Evolutionary conservation across 352 stramenopile genomes (phyloP).

Genomic region (Pythium aquatile): DNA sequence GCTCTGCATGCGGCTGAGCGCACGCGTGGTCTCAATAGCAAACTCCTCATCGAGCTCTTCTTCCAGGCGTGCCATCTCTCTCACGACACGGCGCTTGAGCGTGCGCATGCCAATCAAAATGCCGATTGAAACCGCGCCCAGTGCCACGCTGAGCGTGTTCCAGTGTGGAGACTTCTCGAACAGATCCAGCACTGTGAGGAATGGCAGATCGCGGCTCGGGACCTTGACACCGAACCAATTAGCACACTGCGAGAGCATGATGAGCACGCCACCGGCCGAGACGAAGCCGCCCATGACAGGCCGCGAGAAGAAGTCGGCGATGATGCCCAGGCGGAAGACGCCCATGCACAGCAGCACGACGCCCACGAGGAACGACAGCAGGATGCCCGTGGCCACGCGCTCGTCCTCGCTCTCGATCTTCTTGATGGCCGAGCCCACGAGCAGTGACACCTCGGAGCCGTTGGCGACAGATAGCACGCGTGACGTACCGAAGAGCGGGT

Average conservation of each 20-base stretch:
- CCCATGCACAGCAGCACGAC: conserved; percentile 76
- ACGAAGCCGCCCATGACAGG: conserved; percentile 92
- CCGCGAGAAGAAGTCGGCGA: conserved; percentile 88
- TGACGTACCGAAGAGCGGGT: conserved; percentile 80
- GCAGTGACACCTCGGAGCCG: conserved; percentile 63
- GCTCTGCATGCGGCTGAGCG: conserved; percentile 26
- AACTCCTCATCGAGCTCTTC: conserved; percentile 45
- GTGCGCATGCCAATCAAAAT: conserved; percentile 49
- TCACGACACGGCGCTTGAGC: conserved; percentile 47
- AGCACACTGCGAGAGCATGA: conserved; percentile 88
- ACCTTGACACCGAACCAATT: conserved; percentile 83
- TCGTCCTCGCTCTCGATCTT: conserved; percentile 56
- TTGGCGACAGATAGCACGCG: conserved; percentile 82
- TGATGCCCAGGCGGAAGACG: conserved; percentile 74
- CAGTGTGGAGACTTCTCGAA: conserved; percentile 55
- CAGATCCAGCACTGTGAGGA: conserved; percentile 61
- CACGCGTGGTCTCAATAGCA: conserved; percentile 43
- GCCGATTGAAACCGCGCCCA: conserved; percentile 55
- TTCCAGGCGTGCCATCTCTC: conserved; percentile 36
- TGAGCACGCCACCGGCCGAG: conserved; percentile 85
- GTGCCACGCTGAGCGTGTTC: conserved; percentile 66
- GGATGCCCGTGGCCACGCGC: conserved; percentile 47
- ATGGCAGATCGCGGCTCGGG: conserved; percentile 44
- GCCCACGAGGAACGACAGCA: conserved; percentile 72
- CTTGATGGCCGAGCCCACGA: conserved; percentile 58